A percentile compares a stretch with the other conserved stretches of the same genome.
Conservation (phyloP, 805 yeast genomes). For the Candida incommunis region DNA sequence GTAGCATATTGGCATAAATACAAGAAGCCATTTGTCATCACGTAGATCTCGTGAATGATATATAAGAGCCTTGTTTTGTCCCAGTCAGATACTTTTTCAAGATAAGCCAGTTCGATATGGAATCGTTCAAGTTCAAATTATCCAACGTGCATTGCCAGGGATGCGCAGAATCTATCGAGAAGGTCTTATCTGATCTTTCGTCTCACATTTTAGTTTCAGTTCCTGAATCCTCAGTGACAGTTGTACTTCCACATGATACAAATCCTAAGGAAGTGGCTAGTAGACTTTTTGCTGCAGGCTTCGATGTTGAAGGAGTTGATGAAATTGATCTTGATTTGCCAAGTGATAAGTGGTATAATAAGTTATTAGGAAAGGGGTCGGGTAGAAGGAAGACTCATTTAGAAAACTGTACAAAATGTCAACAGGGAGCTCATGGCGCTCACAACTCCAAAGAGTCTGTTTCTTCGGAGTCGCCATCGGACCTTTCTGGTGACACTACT, state of each 20-base stretch:
- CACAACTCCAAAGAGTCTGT: slow-evolving; percentile 11
- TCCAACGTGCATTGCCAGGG: slow-evolving; percentile 43
- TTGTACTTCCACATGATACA: slow-evolving; percentile 12
- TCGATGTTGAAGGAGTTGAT: slow-evolving; percentile 11
- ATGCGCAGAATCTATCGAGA: slow-evolving; percentile 29
- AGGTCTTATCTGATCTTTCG: slow-evolving; percentile 17
- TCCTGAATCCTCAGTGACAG: slow-evolving; percentile 16
- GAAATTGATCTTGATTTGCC: slow-evolving; percentile 2
- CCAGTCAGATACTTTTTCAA: no score
- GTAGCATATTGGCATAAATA: no score
- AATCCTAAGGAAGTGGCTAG: slow-evolving; percentile 6
- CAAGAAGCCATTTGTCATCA: no score
- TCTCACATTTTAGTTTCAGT: slow-evolving; percentile 12
- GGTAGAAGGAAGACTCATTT: neutral
- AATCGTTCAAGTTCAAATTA: slow-evolving; percentile 14
- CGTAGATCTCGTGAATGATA: no score
- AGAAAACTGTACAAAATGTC: slow-evolving; percentile 1
- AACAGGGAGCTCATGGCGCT: slow-evolving; percentile 6
- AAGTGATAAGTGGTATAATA: neutral
- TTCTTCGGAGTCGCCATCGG: slow-evolving; percentile 10
- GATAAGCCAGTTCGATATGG: no score
- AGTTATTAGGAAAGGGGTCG: neutral
- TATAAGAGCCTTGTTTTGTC: no score
- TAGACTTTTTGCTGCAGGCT: slow-evolving; percentile 14
- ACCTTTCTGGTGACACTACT: slow-evolving; percentile 16